A percentile compares a stretch with the other conserved stretches of the same genome.
phyloP scores from a whole-genome alignment of 1,139 yeast species.

The Yamadazyma sp. region DNA sequence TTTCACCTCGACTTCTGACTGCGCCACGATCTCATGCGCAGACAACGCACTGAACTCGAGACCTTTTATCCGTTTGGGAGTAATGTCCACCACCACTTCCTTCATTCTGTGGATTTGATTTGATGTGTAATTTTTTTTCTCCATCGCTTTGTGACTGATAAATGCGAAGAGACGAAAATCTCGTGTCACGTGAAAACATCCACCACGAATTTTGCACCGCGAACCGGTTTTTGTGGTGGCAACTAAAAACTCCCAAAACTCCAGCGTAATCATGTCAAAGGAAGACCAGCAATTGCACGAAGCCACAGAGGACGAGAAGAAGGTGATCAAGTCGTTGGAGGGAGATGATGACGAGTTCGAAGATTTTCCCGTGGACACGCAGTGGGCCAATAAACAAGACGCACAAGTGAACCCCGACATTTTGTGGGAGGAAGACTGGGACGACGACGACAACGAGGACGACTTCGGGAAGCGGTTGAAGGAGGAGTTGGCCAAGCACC shows the following conservation, averaged over 20 bases:
- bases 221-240: neutral
- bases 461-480: slow-evolving; percentile 73
- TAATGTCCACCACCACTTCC: slow-evolving; percentile 73
- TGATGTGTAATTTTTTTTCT: slow-evolving; percentile 1
- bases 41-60: slow-evolving; percentile 91
- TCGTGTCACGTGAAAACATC: slow-evolving; percentile 1
- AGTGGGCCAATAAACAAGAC: slow-evolving; percentile 43
- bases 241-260: neutral
- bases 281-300: neutral
- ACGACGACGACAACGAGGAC: slow-evolving; percentile 86
- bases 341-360: slow-evolving; percentile 96
- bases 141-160: too few relatives aligned
- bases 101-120: slow-evolving; percentile 47
- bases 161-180: too few relatives aligned
- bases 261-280: slow-evolving; percentile 1
- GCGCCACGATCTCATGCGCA: slow-evolving; percentile 87
- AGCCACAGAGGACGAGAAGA: slow-evolving; percentile 24
- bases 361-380: slow-evolving; percentile 82
- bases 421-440: slow-evolving; percentile 97
- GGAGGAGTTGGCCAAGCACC: slow-evolving; percentile 36
- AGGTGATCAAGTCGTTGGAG: slow-evolving; percentile 63
- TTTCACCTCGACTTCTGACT: slow-evolving; percentile 90
- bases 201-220: neutral
- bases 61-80: slow-evolving; percentile 89
- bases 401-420: slow-evolving; percentile 44